Conservation (phyloP, 2,329 filamentous ascomycete species). For the Calonectria ilicicola region DNA sequence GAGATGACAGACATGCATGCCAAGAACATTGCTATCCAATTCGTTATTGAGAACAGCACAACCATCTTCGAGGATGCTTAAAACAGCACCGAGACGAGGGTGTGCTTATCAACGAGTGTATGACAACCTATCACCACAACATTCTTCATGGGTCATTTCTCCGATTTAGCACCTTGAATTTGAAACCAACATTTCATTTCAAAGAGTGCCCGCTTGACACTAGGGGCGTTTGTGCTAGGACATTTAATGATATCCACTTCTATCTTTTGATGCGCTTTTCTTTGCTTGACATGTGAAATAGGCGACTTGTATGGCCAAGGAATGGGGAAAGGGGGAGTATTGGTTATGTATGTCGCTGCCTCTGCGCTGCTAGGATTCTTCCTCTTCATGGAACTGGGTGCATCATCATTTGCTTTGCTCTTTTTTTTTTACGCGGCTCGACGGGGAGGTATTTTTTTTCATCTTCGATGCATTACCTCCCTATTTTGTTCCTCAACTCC, state of each 20-base stretch:
- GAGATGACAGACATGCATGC: conserved; percentile 97
- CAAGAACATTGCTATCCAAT: conserved; percentile 93
- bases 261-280: conserved; percentile 33
- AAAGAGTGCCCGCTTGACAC: conserved; percentile 33
- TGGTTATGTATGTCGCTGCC: conserved; percentile 34
- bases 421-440: conserved; percentile 1
- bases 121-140: conserved; percentile 14
- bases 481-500: background rate
- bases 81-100: background rate
- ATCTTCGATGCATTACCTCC: background rate
- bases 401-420: conserved; percentile 20
- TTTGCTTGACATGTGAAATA: conserved; percentile 17
- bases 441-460: conserved; percentile 21
- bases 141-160: conserved; percentile 31
- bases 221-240: conserved; percentile 44
- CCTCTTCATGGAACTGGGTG: conserved; percentile 23
- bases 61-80: conserved; percentile 75
- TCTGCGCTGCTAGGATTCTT: conserved; percentile 24
- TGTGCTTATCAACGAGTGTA: conserved; percentile 15
- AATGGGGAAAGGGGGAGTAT: conserved; percentile 32
- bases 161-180: conserved; percentile 40
- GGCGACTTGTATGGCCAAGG: conserved; percentile 10
- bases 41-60: conserved; percentile 90
- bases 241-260: conserved; percentile 49
- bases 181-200: conserved; percentile 32